Percentiles rank a stretch among this genome's conserved stretches.
phyloP scores from a whole-genome alignment of 106 monocot species.

The Iris macrosiphon region DNA sequence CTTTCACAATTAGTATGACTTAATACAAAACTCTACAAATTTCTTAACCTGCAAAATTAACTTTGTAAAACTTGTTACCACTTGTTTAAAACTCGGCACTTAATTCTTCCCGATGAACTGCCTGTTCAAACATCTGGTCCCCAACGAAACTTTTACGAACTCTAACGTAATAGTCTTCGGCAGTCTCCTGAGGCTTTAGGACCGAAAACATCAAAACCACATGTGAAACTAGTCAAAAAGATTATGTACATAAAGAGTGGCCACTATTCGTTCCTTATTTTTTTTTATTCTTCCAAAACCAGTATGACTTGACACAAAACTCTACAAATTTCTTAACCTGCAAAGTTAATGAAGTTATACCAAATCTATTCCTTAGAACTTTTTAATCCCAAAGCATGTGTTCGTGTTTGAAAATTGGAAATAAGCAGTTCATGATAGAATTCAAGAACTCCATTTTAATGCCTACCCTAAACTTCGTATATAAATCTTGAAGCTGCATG shows the following conservation, averaged over 20 bases:
- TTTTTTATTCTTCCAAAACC: too few relatives aligned
- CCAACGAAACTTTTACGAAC: constrained; percentile 40
- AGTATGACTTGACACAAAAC: neutral
- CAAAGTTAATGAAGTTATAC: too few relatives aligned
- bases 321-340: neutral
- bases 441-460: neutral
- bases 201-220: neutral
- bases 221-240: neutral
- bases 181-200: constrained; percentile 35
- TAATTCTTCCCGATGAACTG: constrained; percentile 33
- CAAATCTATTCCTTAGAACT: too few relatives aligned
- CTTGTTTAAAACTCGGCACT: too few relatives aligned
- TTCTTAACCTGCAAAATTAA: too few relatives aligned
- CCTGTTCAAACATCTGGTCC: constrained; percentile 45
- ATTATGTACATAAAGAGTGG: neutral
- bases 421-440: too few relatives aligned
- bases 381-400: too few relatives aligned
- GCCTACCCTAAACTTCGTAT: constrained; percentile 52
- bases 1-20: neutral
- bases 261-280: too few relatives aligned
- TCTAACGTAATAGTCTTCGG: constrained; percentile 33
- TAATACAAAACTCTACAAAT: neutral
- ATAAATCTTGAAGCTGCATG: constrained; percentile 63
- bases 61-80: too few relatives aligned
- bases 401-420: too few relatives aligned